Conservation (phyloP, 495 filamentous ascomycete species). For the Aspergillus baeticus region DNA sequence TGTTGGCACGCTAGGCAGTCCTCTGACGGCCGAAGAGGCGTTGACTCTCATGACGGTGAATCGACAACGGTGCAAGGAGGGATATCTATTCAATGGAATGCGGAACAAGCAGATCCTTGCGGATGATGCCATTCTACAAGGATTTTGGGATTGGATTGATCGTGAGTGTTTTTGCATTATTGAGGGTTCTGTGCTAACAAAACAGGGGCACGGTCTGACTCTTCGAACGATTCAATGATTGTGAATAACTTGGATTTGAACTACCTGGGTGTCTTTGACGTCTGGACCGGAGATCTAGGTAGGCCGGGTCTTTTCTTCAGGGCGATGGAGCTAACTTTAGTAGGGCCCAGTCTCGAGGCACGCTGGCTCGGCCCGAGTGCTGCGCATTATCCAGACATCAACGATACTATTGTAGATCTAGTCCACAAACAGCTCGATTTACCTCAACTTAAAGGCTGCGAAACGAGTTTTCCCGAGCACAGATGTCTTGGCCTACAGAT, state of each 20-base stretch:
- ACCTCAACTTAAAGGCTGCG: conserved; percentile 46
- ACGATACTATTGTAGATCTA: conserved; percentile 51
- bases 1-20: conserved; percentile 22
- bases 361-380: conserved; percentile 24
- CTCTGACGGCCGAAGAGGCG: conserved; percentile 38
- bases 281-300: conserved; percentile 80
- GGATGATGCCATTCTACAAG: conserved; percentile 73
- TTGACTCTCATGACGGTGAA: conserved; percentile 45
- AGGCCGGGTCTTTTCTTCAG: conserved; percentile 13
- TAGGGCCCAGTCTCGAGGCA: conserved; percentile 34
- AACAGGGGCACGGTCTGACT: conserved; percentile 64
- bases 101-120: conserved; percentile 65
- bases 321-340: conserved; percentile 19
- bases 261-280: conserved; percentile 76
- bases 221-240: conserved; percentile 70
- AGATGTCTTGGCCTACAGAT: conserved; percentile 76
- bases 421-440: conserved; percentile 42
- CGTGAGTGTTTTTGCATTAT: conserved; percentile 45
- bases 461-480: conserved; percentile 69
- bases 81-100: conserved; percentile 74
- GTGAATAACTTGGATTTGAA: conserved; percentile 73
- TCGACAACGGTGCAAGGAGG: conserved; percentile 59
- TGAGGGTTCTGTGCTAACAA: neutral
- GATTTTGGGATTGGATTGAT: conserved; percentile 75
- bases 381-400: conserved; percentile 35